Base-by-base conservation (phyloP, 2,329 filamentous ascomycete genomes). In the Pseudofabraea citricarpa region DNA sequence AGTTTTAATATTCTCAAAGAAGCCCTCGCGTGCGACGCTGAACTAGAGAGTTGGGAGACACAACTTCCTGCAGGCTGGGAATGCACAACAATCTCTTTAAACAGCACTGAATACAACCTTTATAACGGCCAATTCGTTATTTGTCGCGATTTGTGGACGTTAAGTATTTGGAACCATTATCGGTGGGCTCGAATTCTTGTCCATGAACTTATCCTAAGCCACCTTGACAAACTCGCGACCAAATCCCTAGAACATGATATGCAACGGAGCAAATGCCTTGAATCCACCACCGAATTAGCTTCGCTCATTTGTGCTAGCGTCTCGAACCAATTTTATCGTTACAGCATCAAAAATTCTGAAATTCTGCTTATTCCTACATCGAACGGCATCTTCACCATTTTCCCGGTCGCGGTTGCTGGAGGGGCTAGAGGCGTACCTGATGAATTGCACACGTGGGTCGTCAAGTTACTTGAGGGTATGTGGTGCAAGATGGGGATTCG, bases 151-250 rank as follows among this genome's bases (percentile, higher is more conserved):
- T 9, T 51, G 4, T 57, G 57, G 56, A 45, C 41, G 13, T 46
- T 48, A 8, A 47, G 51, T 41, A 46, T 56, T 15, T 55, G 47
- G 31, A 55, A 53, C 22, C 36, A 55, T 22, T 56, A 55, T 40
- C 49, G 54, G 21, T 55, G 50, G 52, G 36, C 38, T 13, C 36
- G 56, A 4, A 56, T 58, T 18, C 40, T 53, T 4, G 29, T 58
- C 20, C 56, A 56, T 24, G 48, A 57, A 27, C 24, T 52, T 5
- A 32, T 56, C 4, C 26, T 57, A 4, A 37, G 42, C 4, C 43
- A 54, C 41, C 16, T 52, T 22, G 13, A 31, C 27, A 39, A 18
- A 7, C 35, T 38, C 5, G 9, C 51, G 26, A 45, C 38, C 18
- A 24, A 38, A 27, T 39, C 40, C n/a, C 37, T 23, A 10, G 16